phyloP scores from a whole-genome alignment of 2,329 filamentous ascomycete species.

The Coccinonectria pachysandricola region DNA sequence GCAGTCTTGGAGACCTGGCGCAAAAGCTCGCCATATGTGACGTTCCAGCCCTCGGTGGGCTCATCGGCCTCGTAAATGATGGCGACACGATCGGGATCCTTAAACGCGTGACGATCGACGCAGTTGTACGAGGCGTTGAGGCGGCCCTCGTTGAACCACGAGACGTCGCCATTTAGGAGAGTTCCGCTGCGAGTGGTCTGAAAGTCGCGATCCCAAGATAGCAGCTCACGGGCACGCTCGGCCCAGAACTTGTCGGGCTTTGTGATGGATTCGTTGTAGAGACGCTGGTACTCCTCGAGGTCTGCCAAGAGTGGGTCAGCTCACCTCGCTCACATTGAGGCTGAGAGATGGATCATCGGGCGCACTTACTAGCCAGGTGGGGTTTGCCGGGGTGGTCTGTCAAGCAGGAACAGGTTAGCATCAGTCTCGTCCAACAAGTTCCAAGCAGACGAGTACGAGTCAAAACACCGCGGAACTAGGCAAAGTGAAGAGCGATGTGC shows the following conservation, averaged over 20 bases:
- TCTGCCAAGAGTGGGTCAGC: slow-evolving; percentile 29
- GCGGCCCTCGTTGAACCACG: slow-evolving; percentile 90
- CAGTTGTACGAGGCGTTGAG: slow-evolving; percentile 97
- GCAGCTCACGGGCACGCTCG: slow-evolving; percentile 71
- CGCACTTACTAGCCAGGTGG: slow-evolving; percentile 50
- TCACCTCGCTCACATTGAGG: slow-evolving; percentile 15
- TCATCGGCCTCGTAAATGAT: slow-evolving; percentile 99
- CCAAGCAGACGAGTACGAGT: slow-evolving; percentile 4
- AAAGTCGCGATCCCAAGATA: slow-evolving; percentile 88
- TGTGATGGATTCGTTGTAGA: slow-evolving; percentile 79
- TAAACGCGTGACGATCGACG: slow-evolving; percentile 91
- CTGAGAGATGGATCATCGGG: slow-evolving; percentile 11
- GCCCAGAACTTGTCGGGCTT: slow-evolving; percentile 88
- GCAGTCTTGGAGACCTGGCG: slow-evolving; percentile 82
- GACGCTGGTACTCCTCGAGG: slow-evolving; percentile 55
- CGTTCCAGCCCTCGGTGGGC: slow-evolving; percentile 70
- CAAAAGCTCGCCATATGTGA: slow-evolving; percentile 89
- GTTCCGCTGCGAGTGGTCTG: slow-evolving; percentile 75
- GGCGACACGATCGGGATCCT: slow-evolving; percentile 83
- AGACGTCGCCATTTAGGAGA: slow-evolving; percentile 69
- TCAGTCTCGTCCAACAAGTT: slow-evolving; percentile 8
- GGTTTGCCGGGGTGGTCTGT: slow-evolving; percentile 61
- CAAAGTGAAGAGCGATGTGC: too few species aligned
- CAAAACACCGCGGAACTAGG: slow-evolving; percentile 4
- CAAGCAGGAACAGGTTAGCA: too few species aligned